Evolutionary conservation across 148 eudicot species (phyloP).

Genomic region (Rhododendron mucronatum): DNA sequence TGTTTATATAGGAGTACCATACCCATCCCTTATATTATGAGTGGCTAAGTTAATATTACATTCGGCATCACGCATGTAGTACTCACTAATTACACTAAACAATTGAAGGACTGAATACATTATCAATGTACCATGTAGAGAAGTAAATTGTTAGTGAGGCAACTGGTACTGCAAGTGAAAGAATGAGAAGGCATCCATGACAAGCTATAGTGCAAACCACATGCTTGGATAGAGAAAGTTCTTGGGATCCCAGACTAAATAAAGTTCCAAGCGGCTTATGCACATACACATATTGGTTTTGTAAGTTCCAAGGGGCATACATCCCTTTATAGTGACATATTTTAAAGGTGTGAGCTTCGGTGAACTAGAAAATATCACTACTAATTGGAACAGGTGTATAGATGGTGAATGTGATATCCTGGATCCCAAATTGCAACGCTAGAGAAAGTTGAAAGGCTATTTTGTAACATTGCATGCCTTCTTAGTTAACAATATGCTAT

Average conservation of each 20-base stretch:
- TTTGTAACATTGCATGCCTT: neutral
- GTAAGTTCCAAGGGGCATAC: neutral
- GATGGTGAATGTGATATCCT: neutral
- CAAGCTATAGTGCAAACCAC: neutral
- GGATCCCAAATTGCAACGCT: neutral
- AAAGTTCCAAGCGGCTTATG: neutral
- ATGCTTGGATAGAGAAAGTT: neutral
- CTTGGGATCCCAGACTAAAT: neutral
- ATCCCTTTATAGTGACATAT: neutral
- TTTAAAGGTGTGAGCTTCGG: neutral
- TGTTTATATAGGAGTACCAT: neutral
- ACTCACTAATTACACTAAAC: neutral
- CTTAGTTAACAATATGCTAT: neutral
- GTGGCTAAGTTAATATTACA: neutral
- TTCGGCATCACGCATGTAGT: neutral
- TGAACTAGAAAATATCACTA: neutral
- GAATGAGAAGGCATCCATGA: neutral
- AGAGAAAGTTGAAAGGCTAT: neutral
- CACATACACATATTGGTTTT: too few species aligned
- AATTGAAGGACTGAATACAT: neutral
- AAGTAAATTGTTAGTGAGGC: neutral
- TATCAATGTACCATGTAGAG: neutral
- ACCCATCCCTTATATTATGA: neutral
- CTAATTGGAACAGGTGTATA: neutral
- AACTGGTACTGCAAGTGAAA: neutral